Base-by-base conservation (phyloP, 306 rosid species). In the Mimosa pudica region DNA sequence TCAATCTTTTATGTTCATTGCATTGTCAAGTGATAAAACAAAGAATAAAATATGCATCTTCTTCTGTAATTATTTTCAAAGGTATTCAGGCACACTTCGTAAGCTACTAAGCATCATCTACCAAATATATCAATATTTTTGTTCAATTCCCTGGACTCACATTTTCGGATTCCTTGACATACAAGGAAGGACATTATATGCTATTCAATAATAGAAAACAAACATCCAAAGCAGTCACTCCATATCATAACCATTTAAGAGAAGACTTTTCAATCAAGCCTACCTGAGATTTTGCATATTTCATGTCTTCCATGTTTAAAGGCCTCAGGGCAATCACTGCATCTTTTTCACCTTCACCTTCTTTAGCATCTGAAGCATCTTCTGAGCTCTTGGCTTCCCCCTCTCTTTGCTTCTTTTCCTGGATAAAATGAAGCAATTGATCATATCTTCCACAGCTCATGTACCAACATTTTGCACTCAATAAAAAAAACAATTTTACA, bases 251-350 rank as follows among this genome's bases (percentile, higher is more conserved):
- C 69, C 74, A 77, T 55, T 63, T 17, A 65, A 10, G 74, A 60
- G 70, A 79, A 71, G 6, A 20, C 11, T 41, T 71, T 55, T 58
- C 44, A 66, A 45, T 75, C 36, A 2, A 6, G 36, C 45, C 74
- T 73, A 94, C 98, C 91, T 92, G 97, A 82, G 80, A 82, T 88
- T 89, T 94, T 17, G 98, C 96, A 68, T 88, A 89, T 81, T 79
- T 89, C 96, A 94, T 82, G 84, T 94, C 97, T 82, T 94, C 96
- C 98, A 89, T 92, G 86, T 74, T 89, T 77, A 92, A 82, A 63
- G 90, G 68, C 77, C 96, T 89, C 69, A 94, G 84, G 61, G 62
- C 79, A 75, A 92, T 86, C 48, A 18, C 86, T 38, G 10, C 79
- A 24, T 89, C 97, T 68, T 89, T 88, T 81, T 82, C 83, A 7